Evolutionary conservation across 352 stramenopile genomes (phyloP), one percentile per base, ranked within the genome.

Genomic region (Globisporangium cylindrosporum): DNA sequence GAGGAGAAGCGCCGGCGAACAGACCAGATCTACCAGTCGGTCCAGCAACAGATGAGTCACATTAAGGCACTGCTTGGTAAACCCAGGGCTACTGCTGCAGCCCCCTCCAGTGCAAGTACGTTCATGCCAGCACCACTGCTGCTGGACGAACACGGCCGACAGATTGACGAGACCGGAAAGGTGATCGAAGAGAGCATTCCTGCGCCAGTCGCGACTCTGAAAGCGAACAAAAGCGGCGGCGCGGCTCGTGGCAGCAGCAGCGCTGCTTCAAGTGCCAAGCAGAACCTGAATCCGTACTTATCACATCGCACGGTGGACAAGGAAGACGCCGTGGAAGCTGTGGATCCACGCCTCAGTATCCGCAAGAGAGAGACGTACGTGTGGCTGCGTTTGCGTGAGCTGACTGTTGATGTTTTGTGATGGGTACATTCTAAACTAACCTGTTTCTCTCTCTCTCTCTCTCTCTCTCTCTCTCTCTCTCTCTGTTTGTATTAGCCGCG

Each of bases 351-450:
- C 18, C 72, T 95, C 22, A 92, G 88, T 65, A 74, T 83, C 32
- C 87, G 77, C 54, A 95, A 93, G 68, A 71, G 88, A 67, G 88
- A 94, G 38, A 93, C 83, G 86, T 93, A 85, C 66, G 87, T 86
- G 60, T 6, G 51, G 9, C 18, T 62, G 41, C 10, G 29, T 32
- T 32, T 27, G 22, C 56, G 12, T 22, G 54, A 6, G 18, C 43
- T 43, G 24, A 69, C 46, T 58, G 36, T 68, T 71, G 7, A 18
- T 76, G 15, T 20, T 69, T 32, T 9, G n/a, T 54, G 10, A 67
- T 57, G 54, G 55, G 38, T 66, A 20, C 14, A 10, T n/a, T 58
- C 5, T 49, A n/a, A 8, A 49, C 41, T 49, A n/a, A 49, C 6
- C 41, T 49, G 41, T 49, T 76, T 51, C 46, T 59, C 54, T 29